Conservation (phyloP, 139 green algal species). For the Closterium sp. region DNA sequence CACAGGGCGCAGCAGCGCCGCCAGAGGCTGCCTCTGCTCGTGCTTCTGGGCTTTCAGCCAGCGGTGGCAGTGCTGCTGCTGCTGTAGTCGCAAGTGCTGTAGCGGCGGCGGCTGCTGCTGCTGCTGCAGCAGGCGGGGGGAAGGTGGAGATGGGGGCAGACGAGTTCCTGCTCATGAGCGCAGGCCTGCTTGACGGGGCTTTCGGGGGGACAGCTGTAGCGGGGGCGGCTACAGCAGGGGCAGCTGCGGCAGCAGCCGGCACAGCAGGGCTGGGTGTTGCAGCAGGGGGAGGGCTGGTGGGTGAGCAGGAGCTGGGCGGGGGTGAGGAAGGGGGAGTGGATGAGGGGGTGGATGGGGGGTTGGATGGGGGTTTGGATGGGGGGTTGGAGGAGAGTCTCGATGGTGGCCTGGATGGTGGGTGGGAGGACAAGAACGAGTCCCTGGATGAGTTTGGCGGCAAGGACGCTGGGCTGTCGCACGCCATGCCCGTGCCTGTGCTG, state of each 20-base stretch:
- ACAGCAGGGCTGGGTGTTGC: not conserved
- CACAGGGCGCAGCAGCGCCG: not conserved
- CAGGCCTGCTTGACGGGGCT: not conserved
- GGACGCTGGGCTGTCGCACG: not conserved
- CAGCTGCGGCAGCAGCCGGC: not conserved
- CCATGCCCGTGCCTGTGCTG: not conserved
- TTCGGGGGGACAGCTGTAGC: not conserved
- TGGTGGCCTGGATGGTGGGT: not conserved
- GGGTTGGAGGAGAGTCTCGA: not conserved
- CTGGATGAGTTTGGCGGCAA: not conserved
- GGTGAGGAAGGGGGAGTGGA: not conserved
- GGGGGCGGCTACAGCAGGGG: not conserved
- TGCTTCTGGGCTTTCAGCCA: not conserved
- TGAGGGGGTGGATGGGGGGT: not conserved
- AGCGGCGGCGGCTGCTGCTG: not conserved
- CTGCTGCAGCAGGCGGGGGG: not conserved
- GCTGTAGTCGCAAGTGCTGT: not conserved
- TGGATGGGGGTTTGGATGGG: not conserved
- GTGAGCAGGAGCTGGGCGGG: not conserved
- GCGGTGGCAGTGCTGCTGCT: no score
- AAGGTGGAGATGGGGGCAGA: not conserved
- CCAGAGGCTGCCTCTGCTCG: not conserved
- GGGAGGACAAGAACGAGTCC: not conserved
- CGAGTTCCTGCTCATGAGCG: not conserved
- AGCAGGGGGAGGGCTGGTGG: not conserved